Percentiles rank a stretch among this genome's conserved stretches.
phyloP scores from a whole-genome alignment of 2,329 filamentous ascomycete genomes.

The Penicillium thymicola region DNA sequence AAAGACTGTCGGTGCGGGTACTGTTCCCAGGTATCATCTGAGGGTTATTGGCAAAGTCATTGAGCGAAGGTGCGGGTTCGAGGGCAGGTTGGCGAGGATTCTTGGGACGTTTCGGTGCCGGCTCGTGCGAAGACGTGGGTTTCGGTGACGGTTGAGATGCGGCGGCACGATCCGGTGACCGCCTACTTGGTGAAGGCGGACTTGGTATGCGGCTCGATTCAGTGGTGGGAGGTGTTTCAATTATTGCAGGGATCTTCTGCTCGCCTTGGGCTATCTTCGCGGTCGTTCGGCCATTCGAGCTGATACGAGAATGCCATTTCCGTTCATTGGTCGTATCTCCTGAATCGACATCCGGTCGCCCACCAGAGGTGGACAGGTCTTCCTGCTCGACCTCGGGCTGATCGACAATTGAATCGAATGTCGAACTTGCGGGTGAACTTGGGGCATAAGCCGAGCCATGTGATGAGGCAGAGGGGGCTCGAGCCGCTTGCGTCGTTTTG shows the following conservation, averaged over 20 bases:
- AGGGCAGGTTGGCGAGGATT: constrained; percentile 31
- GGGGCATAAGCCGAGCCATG: constrained; percentile 21
- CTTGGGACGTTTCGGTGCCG: constrained; percentile 38
- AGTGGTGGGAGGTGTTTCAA: constrained; percentile 60
- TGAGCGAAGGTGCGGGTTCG: constrained; percentile 52
- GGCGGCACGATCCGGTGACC: constrained; percentile 50
- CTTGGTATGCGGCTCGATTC: constrained; percentile 36
- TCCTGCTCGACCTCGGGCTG: constrained; percentile 24
- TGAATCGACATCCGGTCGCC: constrained; percentile 26
- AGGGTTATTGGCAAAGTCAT: constrained; percentile 63
- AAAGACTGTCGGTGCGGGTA: constrained; percentile 71
- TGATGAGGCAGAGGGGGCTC: constrained; percentile 44
- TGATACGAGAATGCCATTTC: constrained; percentile 56
- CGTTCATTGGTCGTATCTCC: constrained; percentile 39
- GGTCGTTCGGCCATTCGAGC: constrained; percentile 56
- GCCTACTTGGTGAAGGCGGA: constrained; percentile 32
- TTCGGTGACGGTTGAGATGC: constrained; percentile 13
- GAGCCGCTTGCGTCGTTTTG: constrained; percentile 34
- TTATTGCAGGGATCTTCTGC: constrained; percentile 52
- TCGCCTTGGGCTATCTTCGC: constrained; percentile 49
- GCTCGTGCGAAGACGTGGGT: constrained; percentile 42
- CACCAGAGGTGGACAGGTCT: constrained; percentile 12
- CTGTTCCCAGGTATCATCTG: constrained; percentile 68
- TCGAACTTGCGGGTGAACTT: constrained; percentile 23
- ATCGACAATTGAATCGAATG: constrained; percentile 30